Evolutionary conservation across 2,329 filamentous ascomycete genomes (phyloP).

Genomic region (Penicillium brasilianum): DNA sequence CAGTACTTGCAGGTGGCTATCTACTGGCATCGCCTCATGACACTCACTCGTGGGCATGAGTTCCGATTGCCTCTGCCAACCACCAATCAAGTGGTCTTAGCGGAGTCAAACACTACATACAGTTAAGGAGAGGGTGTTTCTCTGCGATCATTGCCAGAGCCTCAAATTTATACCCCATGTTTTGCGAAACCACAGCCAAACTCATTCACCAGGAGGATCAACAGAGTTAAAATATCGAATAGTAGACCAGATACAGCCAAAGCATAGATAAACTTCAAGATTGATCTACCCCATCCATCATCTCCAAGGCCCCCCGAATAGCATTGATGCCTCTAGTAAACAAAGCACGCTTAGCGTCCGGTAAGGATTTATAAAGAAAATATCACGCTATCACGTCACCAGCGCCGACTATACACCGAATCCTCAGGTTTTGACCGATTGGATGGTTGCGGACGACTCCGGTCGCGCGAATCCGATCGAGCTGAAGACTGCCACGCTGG

Average conservation of each 20-base stretch:
- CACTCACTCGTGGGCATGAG: conserved; percentile 27
- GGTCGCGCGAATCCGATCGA: conserved; percentile 25
- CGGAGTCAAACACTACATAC: background rate
- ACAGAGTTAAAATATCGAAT: background rate
- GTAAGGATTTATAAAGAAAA: conserved; percentile 2
- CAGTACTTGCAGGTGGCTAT: conserved; percentile 8
- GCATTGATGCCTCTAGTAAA: conserved; percentile 5
- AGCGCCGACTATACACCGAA: conserved; percentile 50
- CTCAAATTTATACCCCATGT: background rate
- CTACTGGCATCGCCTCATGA: background rate
- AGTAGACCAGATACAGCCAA: conserved; percentile 1
- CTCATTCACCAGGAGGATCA: background rate
- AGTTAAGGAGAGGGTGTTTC: background rate
- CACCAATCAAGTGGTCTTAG: background rate
- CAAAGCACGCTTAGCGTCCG: background rate
- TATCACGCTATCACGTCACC: conserved; percentile 29
- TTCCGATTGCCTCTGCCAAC: conserved; percentile 12
- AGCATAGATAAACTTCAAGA: background rate
- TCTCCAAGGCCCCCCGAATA: too few relatives aligned
- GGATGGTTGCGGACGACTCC: conserved; percentile 22
- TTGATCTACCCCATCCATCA: background rate
- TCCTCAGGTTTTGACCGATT: conserved; percentile 41
- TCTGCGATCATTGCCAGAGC: background rate
- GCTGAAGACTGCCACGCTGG: conserved; percentile 15
- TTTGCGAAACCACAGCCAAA: background rate